Evolutionary conservation across 148 eudicot species (phyloP), one percentile per base, ranked within the genome.

Genomic region (Heliamphora exappendiculata): DNA sequence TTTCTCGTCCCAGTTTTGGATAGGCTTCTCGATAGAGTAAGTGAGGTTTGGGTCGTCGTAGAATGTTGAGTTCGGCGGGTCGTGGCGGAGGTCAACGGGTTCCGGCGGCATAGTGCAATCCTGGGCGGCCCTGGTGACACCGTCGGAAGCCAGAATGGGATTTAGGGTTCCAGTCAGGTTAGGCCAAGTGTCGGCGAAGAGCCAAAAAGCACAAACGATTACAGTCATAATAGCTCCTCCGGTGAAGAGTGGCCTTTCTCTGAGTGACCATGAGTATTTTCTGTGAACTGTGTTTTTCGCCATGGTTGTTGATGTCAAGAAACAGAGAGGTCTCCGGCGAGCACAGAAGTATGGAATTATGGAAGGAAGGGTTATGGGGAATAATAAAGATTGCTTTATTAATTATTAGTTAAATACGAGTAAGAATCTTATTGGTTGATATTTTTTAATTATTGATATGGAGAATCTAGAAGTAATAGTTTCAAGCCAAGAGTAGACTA

Each of bases 1-100:
- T 63, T 84, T 84, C 55, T 36, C 65, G 39, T 84, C 86, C 86
- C 86, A 84, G 42, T 74, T 70, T n/a, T 55, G 41, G 8, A 84
- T 36, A 2, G 83, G 80, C 37, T 70, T 24, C 3, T 72, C 80
- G 17, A 78, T 70, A 5, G 70, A 57, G 37, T 78, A 78, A 14
- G 49, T 50, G 1, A 70, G 31, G 1, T 70, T 26, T 24, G 70
- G 75, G 7, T 78, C 75, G 17, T 70, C 80, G 41, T 78, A 78
- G 33, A 78, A 78, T 16, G 80, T 78, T 10, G 72, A 41, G 51
- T 67, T 33, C 1, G n/a, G 12, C 3, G 82, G 55, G 53, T 76
- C 70, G 45, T 29, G 22, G 57, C 1, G 39, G 51, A 31, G 50
- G 17, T 50, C 74, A 0, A 17, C 58, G 59, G 24, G 26, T 6